Base-by-base conservation (phyloP, 805 yeast species). In the Pichia exigua region DNA sequence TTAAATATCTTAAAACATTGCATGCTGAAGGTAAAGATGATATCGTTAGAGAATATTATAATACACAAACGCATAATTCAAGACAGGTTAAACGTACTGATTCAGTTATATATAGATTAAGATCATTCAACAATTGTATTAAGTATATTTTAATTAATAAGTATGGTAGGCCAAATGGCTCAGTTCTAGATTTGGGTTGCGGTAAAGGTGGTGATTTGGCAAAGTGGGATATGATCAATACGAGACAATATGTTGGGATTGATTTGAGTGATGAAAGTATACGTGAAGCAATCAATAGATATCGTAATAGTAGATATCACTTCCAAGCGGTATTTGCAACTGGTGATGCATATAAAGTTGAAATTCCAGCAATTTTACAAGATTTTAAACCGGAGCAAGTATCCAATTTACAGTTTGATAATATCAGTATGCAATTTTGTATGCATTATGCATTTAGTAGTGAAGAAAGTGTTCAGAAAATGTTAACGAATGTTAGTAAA, bases 171-270 rank as follows among this genome's bases (percentile, higher is more conserved):
- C 71, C 73, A 45, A 70, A 79, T 54, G 76, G 77, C 42, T 74
- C 77, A 21, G 89, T 85, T 1, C 70, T 94, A 20, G 99, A 94
- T 63, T 68, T 92, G 51, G 97, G 97, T 17, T 91, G 98, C 68
- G 99, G 99, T 15, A 95, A 94, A 66, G 99, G 99, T 48, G 99
- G 99, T 27, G 99, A 94, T 70, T 71, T 94, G 61, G 81, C 85
- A 59, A 94, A 94, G 65, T 92, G 96, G 82, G 86, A 83, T 48
- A 80, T 80, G 59, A 85, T 88, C 1, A 72, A 78, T 21, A 78
- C 88, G 2, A 76, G 79, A 22, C 91, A 90, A 46, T 87, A 86
- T 58, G 81, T 91, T 50, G 99, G 99, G 1, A 76, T 94, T 28
- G 99, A 94, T 68, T 83, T 94, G 44, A 90, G 97, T 20, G 94